phyloP scores from a whole-genome alignment of 495 filamentous ascomycete genomes.

The Xylaria curta region DNA sequence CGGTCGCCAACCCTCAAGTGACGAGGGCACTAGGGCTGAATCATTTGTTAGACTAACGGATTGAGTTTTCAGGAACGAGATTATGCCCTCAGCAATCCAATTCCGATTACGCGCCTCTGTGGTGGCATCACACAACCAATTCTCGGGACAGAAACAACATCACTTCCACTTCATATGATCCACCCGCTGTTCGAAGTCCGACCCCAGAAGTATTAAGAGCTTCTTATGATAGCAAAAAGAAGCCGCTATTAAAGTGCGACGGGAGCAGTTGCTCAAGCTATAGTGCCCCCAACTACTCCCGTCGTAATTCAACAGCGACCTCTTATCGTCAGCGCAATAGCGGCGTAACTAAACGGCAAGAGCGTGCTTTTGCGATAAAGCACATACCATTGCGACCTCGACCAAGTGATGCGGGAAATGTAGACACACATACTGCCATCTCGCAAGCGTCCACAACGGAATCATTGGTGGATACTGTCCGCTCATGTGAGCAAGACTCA shows the following conservation, averaged over 20 bases:
- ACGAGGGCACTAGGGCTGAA: background rate
- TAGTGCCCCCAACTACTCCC: background rate
- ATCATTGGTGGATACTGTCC: background rate
- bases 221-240: too few relatives aligned
- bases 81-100: background rate
- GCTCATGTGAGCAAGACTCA: constrained; percentile 15
- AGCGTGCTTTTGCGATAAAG: background rate
- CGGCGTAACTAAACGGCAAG: background rate
- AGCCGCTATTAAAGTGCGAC: too few relatives aligned
- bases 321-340: background rate
- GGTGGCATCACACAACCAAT: background rate
- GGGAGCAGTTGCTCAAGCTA: background rate
- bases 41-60: background rate
- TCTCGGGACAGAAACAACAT: background rate
- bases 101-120: background rate
- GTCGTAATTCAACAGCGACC: background rate
- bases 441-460: background rate
- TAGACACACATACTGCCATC: background rate
- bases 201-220: background rate
- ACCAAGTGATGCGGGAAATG: background rate
- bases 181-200: background rate
- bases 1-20: background rate
- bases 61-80: background rate
- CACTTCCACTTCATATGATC: background rate
- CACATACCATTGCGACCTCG: background rate